Percentiles rank a stretch among this genome's conserved stretches.
Conservation (phyloP, 192 early-diverging fungal genomes). For the Entomortierella beljakovae region DNA sequence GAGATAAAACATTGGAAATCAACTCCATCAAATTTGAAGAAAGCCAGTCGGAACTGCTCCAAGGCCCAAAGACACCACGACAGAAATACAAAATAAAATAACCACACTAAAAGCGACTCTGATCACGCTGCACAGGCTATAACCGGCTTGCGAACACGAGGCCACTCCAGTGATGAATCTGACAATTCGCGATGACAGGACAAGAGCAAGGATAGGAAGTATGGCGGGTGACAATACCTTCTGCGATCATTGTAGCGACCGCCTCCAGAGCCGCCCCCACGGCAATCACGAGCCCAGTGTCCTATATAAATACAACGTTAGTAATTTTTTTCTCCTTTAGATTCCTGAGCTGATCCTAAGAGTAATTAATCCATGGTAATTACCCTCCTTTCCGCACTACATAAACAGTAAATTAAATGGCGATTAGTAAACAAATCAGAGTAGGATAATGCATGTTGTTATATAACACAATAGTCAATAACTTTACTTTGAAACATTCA, state of each 20-base stretch:
- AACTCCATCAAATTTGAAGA: neutral
- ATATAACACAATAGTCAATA: neutral
- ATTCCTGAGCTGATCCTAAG: neutral
- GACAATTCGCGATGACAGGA: constrained; percentile 23
- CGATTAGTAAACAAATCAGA: neutral
- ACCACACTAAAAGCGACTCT: neutral
- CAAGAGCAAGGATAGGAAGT: constrained; percentile 9
- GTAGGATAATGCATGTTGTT: neutral
- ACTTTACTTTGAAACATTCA: constrained; percentile 59
- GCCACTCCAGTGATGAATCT: constrained; percentile 9
- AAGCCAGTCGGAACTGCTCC: neutral
- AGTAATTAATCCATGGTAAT: neutral
- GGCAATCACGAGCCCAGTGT: constrained; percentile 64
- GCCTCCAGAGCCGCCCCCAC: constrained; percentile 38
- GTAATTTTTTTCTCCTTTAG: neutral
- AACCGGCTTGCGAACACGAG: neutral
- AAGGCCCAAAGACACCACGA: neutral
- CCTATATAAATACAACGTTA: constrained; percentile 22
- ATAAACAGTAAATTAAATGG: neutral
- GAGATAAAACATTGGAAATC: neutral
- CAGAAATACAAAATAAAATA: neutral
- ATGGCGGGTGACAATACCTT: constrained; percentile 50
- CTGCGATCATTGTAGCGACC: constrained; percentile 48
- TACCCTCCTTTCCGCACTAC: constrained; percentile 47
- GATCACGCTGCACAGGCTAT: constrained; percentile 22